These are phyloP conservation scores for Pseudocercospora musae DNA, from an alignment of 2,329 filamentous ascomycete genomes.

Conservation along the genomic window DNA sequence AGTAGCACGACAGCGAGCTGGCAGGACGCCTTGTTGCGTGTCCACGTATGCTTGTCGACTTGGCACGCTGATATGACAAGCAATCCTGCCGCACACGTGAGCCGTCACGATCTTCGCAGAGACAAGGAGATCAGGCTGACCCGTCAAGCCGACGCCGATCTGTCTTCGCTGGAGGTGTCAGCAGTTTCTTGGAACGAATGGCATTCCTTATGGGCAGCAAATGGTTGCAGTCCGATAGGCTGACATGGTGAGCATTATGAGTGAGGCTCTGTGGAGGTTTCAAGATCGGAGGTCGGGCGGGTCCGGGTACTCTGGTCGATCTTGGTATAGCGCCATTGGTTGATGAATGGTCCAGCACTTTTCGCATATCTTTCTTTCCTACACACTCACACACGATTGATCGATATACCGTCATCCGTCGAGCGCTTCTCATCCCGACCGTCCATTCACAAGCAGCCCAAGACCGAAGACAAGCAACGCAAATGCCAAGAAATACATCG, in stretches of 20 bases:
- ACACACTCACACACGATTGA: background rate
- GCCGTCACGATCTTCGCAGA: background rate
- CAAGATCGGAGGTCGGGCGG: background rate
- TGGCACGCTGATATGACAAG: background rate
- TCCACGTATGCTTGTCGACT: background rate
- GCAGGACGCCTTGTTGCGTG: background rate
- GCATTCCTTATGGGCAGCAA: background rate
- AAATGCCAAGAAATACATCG: background rate
- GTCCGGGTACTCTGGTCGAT: background rate
- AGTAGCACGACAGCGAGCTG: background rate
- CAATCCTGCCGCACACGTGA: background rate
- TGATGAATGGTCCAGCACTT: background rate
- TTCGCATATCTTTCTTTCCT: background rate
- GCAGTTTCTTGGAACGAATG: background rate
- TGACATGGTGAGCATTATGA: background rate
- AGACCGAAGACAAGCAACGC: background rate
- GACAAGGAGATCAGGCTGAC: background rate
- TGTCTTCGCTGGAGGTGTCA: background rate
- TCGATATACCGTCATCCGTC: background rate
- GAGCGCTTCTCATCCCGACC: no score
- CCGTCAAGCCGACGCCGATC: background rate
- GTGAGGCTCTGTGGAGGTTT: background rate
- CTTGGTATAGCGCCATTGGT: background rate
- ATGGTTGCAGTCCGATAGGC: background rate
- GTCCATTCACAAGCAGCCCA: conserved; percentile 3